Evolutionary conservation across 2,329 filamentous ascomycete genomes (phyloP).

Genomic region (Diplocarpon mali): DNA sequence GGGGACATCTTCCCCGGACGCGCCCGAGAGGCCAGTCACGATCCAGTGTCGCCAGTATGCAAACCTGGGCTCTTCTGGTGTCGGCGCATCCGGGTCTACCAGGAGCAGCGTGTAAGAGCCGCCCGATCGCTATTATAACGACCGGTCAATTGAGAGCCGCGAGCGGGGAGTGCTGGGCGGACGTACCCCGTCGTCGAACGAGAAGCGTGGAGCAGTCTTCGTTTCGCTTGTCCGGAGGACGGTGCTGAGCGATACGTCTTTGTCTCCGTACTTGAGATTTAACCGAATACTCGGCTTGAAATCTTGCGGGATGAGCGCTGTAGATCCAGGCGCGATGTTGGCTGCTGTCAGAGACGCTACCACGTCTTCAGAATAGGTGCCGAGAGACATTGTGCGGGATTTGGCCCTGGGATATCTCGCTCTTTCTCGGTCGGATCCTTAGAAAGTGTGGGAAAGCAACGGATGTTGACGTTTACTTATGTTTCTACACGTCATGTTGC

Average conservation of each 20-base stretch:
- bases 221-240: slow-evolving; percentile 3
- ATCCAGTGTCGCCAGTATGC: slow-evolving; percentile 6
- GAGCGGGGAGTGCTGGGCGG: neutral
- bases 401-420: too few species aligned
- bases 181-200: neutral
- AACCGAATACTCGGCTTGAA: too few species aligned
- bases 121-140: neutral
- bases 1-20: neutral
- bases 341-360: too few species aligned
- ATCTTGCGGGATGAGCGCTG: too few species aligned
- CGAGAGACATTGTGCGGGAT: too few species aligned
- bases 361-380: too few species aligned
- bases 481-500: too few species aligned
- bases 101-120: slow-evolving; percentile 2
- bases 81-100: slow-evolving; percentile 5
- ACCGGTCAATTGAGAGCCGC: neutral
- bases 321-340: too few species aligned
- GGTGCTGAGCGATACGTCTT: neutral
- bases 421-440: too few species aligned
- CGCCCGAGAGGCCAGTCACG: neutral
- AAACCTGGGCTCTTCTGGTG: slow-evolving; percentile 6
- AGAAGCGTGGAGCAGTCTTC: neutral
- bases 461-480: too few species aligned
- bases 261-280: slow-evolving; percentile 2
- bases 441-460: too few species aligned